Conservation (phyloP, 495 filamentous ascomycete genomes). For the Penicillium longicatenatum region DNA sequence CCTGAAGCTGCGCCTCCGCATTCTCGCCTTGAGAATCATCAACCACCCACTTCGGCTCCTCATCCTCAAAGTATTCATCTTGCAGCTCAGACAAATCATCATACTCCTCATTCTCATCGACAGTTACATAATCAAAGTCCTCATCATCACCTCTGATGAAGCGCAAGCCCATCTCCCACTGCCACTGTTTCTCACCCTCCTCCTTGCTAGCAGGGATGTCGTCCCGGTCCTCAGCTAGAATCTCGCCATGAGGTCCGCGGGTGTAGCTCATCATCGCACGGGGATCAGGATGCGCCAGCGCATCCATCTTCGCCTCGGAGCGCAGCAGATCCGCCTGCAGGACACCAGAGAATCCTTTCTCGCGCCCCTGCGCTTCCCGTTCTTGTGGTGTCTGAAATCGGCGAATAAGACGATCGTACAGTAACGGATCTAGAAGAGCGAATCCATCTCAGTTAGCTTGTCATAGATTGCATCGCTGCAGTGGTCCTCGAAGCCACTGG, state of each 20-base stretch:
- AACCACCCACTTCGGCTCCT: constrained; percentile 65
- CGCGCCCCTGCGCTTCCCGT: constrained; percentile 68
- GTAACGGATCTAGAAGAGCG: constrained; percentile 62
- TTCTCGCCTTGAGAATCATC: constrained; percentile 46
- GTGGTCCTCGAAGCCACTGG: constrained; percentile 10
- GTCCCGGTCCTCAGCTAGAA: constrained; percentile 57
- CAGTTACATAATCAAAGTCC: constrained; percentile 72
- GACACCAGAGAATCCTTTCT: constrained; percentile 72
- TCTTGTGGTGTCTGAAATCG: constrained; percentile 75
- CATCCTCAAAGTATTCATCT: constrained; percentile 76
- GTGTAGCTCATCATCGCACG: constrained; percentile 49
- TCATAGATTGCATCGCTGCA: constrained; percentile 9
- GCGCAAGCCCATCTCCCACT: constrained; percentile 64
- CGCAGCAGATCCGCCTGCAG: constrained; percentile 71
- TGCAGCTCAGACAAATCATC: constrained; percentile 64
- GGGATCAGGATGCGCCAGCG: constrained; percentile 57
- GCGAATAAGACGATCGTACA: constrained; percentile 78
- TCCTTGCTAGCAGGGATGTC: constrained; percentile 60
- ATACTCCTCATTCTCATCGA: constrained; percentile 70
- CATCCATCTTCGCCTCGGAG: constrained; percentile 71
- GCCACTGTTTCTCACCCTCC: constrained; percentile 68
- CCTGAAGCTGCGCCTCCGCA: constrained; percentile 43
- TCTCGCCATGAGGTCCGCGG: constrained; percentile 54
- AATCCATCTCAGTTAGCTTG: constrained; percentile 35
- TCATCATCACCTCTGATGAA: constrained; percentile 71